A percentile compares a stretch with the other conserved stretches of the same genome.
Conservation (phyloP, 148 eudicot species). For the Tetragonia tetragonoides region DNA sequence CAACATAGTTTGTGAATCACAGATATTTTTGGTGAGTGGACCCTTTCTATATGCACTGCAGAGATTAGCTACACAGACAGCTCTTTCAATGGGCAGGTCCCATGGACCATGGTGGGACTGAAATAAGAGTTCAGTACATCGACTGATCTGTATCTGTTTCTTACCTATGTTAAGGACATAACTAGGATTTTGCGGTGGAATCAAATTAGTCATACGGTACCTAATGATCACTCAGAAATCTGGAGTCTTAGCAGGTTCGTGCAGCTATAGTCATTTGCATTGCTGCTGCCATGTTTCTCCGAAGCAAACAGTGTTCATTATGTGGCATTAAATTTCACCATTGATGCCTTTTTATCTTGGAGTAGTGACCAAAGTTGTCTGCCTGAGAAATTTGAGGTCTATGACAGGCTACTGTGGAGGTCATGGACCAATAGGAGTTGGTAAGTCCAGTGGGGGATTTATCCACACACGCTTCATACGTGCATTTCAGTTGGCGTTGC, state of each 20-base stretch:
- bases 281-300: neutral
- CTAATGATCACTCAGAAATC: neutral
- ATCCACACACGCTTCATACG: too few relatives aligned
- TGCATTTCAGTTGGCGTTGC: too few relatives aligned
- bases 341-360: neutral
- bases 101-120: neutral
- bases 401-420: neutral
- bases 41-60: neutral
- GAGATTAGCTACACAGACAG: neutral
- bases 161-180: neutral
- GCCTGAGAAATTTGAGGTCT: neutral
- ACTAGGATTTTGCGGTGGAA: constrained; percentile 1
- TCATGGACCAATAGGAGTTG: too few relatives aligned
- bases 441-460: too few relatives aligned
- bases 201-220: neutral
- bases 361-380: neutral
- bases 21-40: constrained; percentile 1
- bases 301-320: neutral
- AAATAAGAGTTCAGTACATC: neutral
- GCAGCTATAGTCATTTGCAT: neutral
- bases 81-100: neutral
- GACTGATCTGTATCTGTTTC: neutral
- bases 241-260: neutral
- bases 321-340: neutral
- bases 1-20: neutral